phyloP scores from a whole-genome alignment of 2,329 filamentous ascomycete genomes.

The Periconia sp. region DNA sequence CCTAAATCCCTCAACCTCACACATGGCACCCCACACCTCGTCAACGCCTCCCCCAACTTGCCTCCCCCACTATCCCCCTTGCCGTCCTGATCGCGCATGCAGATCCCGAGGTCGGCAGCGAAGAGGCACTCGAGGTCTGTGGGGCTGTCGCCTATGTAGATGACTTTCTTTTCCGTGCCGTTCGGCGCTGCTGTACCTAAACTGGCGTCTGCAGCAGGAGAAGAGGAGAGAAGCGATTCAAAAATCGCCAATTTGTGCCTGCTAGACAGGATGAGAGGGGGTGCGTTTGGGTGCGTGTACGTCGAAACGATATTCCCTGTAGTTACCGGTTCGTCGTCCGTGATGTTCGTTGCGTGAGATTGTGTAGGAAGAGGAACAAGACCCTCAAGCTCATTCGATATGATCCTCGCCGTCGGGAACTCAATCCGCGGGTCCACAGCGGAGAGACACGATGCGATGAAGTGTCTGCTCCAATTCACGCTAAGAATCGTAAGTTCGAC shows the following conservation, averaged over 20 bases:
- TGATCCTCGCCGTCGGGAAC: conserved; percentile 3
- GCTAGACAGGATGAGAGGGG: conserved; percentile 38
- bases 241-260: conserved; percentile 43
- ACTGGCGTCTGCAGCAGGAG: no score
- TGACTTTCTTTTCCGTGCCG: conserved; percentile 10
- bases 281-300: background rate
- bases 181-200: background rate
- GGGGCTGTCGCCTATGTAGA: conserved; percentile 53
- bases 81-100: conserved; percentile 39
- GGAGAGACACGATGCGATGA: conserved; percentile 39
- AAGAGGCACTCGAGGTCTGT: conserved; percentile 52
- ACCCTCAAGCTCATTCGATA: conserved; percentile 22
- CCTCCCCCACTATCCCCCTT: background rate
- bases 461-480: conserved; percentile 51
- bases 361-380: no score
- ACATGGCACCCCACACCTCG: background rate
- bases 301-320: background rate
- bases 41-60: background rate
- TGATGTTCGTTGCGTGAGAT: background rate
- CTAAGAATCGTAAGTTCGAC: conserved; percentile 42
- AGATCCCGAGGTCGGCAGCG: conserved; percentile 50
- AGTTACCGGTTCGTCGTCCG: no score
- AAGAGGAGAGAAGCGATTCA: conserved; percentile 8
- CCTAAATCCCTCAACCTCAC: background rate
- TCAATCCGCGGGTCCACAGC: background rate